phyloP scores from a whole-genome alignment of 345 rosid species.

The Syzygium jambos region DNA sequence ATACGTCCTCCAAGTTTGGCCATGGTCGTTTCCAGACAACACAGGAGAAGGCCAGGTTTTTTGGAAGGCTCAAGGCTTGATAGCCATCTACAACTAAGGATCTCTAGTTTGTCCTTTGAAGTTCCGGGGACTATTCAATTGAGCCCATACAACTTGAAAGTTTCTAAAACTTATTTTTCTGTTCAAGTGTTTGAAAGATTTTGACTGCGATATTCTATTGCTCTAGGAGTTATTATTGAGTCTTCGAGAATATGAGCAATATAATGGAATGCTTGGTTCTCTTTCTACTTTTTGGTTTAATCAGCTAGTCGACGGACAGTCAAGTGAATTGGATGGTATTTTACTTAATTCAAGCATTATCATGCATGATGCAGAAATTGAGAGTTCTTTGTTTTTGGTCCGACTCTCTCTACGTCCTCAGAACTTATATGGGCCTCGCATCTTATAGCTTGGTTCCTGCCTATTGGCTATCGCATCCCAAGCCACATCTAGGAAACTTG shows the following conservation, averaged over 20 bases:
- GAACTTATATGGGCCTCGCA: not conserved
- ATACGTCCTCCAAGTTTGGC: conserved; percentile 56
- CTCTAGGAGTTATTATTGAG: not conserved
- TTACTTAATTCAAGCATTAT: not conserved
- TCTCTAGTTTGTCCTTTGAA: not conserved
- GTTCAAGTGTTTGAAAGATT: not conserved
- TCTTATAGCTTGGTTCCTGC: not conserved
- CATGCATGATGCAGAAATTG: not conserved
- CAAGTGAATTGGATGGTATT: not conserved
- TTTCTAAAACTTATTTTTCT: not conserved
- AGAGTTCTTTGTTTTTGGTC: not conserved
- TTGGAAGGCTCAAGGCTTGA: conserved; percentile 57
- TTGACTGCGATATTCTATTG: not conserved
- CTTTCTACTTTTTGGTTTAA: not conserved
- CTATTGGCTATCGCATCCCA: not conserved
- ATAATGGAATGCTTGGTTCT: not conserved
- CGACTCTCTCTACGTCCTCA: not conserved
- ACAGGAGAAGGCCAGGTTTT: conserved; percentile 67
- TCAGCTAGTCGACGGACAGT: not conserved
- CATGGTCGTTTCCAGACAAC: conserved; percentile 82
- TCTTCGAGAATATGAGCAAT: not conserved
- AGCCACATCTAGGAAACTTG: not conserved
- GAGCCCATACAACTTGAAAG: not conserved
- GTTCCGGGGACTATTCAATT: not conserved
- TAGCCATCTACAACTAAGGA: not conserved